These are phyloP conservation scores for Didymella arachidicola DNA, from an alignment of 2,329 filamentous ascomycete species.

Conservation along the genomic window DNA sequence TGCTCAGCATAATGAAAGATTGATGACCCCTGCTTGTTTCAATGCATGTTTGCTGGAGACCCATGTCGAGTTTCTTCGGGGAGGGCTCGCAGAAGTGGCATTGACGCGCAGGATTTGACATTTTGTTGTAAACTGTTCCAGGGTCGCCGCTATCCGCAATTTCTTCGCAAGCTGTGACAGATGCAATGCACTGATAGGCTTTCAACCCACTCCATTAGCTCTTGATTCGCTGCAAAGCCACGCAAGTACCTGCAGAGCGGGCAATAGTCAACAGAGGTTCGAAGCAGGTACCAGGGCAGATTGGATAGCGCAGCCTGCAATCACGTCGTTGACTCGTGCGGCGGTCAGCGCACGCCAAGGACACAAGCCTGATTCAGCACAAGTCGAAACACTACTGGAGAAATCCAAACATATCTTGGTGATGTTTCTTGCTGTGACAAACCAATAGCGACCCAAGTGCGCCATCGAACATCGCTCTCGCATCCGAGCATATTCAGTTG, in stretches of 20 bases:
- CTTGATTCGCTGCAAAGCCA: slow-evolving; percentile 7
- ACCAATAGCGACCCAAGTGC: slow-evolving; percentile 13
- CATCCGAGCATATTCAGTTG: background rate
- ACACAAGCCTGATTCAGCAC: slow-evolving; percentile 12
- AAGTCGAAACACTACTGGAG: background rate
- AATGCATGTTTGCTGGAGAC: slow-evolving; percentile 5
- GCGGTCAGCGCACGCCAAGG: slow-evolving; percentile 12
- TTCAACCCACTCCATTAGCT: background rate
- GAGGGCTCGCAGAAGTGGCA: background rate
- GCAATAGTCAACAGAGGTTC: slow-evolving; percentile 3
- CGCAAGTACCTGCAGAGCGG: slow-evolving; percentile 15
- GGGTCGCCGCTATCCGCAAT: background rate
- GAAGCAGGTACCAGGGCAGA: slow-evolving; percentile 17
- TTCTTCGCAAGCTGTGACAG: background rate
- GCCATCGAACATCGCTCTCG: slow-evolving; percentile 5
- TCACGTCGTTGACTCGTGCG: slow-evolving; percentile 17
- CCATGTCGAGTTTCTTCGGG: background rate
- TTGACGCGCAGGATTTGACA: slow-evolving; percentile 1
- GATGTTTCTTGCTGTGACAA: slow-evolving; percentile 19
- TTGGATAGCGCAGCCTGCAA: slow-evolving; percentile 17
- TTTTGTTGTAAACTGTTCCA: background rate
- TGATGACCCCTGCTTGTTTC: slow-evolving; percentile 17
- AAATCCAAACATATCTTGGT: slow-evolving; percentile 16
- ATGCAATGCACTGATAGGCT: background rate
- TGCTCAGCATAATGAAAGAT: slow-evolving; percentile 22